Conservation (phyloP, 495 filamentous ascomycete genomes). For the Xylaria acuta region DNA sequence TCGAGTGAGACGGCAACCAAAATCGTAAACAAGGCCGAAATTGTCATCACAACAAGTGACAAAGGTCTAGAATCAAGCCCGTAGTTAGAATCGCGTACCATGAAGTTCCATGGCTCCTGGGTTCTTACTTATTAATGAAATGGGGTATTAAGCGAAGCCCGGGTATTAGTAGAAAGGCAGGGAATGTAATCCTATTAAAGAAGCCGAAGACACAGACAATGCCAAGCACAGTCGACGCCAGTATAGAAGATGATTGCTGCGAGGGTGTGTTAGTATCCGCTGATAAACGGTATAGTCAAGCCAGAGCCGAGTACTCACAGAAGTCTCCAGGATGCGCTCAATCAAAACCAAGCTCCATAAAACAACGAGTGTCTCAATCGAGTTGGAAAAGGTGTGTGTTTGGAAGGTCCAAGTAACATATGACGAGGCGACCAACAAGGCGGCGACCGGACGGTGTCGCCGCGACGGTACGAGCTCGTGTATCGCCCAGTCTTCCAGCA, state of each 20-base stretch:
- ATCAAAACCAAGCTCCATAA: constrained; percentile 91
- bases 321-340: constrained; percentile 76
- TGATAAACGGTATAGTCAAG: not conserved
- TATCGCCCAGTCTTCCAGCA: constrained; percentile 96
- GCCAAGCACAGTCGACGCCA: constrained; percentile 77
- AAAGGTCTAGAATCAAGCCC: constrained; percentile 61
- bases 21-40: constrained; percentile 66
- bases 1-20: constrained; percentile 78
- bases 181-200: constrained; percentile 97
- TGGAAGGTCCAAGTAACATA: constrained; percentile 99
- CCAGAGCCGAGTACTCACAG: constrained; percentile 56
- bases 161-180: constrained; percentile 85
- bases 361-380: constrained; percentile 89
- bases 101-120: not conserved
- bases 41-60: constrained; percentile 65
- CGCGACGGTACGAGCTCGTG: constrained; percentile 83
- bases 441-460: constrained; percentile 71
- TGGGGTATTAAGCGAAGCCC: constrained; percentile 81
- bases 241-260: constrained; percentile 73
- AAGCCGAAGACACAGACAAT: constrained; percentile 82
- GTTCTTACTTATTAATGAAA: constrained; percentile 76
- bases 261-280: constrained; percentile 1
- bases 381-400: constrained; percentile 98
- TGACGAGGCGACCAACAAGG: constrained; percentile 86
- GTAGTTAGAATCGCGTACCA: constrained; percentile 34